Evolutionary conservation across 2,329 filamentous ascomycete genomes (phyloP).

Genomic region (Corniculantispora saksenae): DNA sequence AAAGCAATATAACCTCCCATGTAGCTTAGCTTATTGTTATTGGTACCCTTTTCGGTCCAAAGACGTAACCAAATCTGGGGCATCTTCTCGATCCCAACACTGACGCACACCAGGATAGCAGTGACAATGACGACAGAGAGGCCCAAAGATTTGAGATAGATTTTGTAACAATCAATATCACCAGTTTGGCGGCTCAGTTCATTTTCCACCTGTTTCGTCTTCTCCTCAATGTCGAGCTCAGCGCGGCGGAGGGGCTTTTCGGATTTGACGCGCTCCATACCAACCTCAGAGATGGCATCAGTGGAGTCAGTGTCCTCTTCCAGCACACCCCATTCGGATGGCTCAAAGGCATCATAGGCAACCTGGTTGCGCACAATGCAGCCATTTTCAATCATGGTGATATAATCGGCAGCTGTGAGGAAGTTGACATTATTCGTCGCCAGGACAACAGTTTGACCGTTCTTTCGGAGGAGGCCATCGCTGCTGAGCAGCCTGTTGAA

Average conservation of each 20-base stretch:
- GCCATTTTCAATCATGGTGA: slow-evolving; percentile 29
- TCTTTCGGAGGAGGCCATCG: slow-evolving; percentile 41
- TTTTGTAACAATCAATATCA: slow-evolving; percentile 31
- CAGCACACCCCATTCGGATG: slow-evolving; percentile 23
- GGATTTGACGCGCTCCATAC: background rate
- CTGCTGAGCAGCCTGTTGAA: slow-evolving; percentile 43
- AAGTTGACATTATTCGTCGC: slow-evolving; percentile 40
- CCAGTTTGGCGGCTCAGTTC: slow-evolving; percentile 31
- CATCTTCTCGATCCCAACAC: slow-evolving; percentile 25
- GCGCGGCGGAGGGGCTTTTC: background rate
- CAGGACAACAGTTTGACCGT: slow-evolving; percentile 43
- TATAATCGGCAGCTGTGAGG: slow-evolving; percentile 26
- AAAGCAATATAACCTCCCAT: slow-evolving; percentile 29
- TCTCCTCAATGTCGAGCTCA: slow-evolving; percentile 7
- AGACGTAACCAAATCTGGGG: slow-evolving; percentile 31
- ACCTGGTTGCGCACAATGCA: slow-evolving; percentile 29
- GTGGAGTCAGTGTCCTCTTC: slow-evolving; percentile 10
- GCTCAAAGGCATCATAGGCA: slow-evolving; percentile 23
- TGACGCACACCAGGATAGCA: slow-evolving; percentile 20
- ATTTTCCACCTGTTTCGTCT: slow-evolving; percentile 21
- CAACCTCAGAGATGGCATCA: background rate
- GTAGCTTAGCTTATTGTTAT: slow-evolving; percentile 23
- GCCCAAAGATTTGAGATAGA: slow-evolving; percentile 31
- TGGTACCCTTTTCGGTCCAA: slow-evolving; percentile 29
- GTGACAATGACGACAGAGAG: slow-evolving; percentile 25